Conservation (phyloP, 495 filamentous ascomycete genomes). For the Annulohypoxylon moriforme region DNA sequence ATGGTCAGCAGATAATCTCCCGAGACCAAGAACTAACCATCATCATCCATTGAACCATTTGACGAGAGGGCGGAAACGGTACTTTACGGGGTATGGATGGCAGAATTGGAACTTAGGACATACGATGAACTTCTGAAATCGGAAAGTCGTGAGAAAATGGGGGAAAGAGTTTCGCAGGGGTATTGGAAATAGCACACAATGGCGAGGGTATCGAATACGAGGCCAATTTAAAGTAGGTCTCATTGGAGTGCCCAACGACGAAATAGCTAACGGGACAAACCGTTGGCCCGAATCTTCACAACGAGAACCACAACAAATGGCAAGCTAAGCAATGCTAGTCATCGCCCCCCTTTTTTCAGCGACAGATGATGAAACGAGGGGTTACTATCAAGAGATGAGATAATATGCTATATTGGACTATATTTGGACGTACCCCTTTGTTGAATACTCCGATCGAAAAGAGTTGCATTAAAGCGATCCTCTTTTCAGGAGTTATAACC, state of each 20-base stretch:
- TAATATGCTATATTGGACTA: constrained; percentile 33
- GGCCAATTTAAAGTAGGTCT: not conserved
- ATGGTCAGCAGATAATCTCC: constrained; percentile 5
- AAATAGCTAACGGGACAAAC: not conserved
- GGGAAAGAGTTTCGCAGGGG: not conserved
- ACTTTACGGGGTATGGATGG: not conserved
- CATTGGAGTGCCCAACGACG: not conserved
- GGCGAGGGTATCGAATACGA: not conserved
- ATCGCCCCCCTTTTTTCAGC: constrained; percentile 1
- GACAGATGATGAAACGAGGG: constrained; percentile 8
- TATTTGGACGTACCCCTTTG: constrained; percentile 13
- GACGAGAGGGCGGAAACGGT: not conserved
- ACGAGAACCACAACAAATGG: not conserved
- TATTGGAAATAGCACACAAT: constrained; percentile 18
- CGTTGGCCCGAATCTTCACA: not conserved
- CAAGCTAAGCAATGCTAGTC: not conserved
- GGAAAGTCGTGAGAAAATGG: not conserved
- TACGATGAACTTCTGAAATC: not conserved
- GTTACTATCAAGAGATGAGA: constrained; percentile 1
- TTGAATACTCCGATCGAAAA: constrained; percentile 33
- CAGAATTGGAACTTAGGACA: not conserved
- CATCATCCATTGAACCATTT: not conserved
- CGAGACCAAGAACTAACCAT: not conserved
- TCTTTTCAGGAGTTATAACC: constrained; percentile 26
- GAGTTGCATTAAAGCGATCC: constrained; percentile 21